phyloP scores from a whole-genome alignment of 2,329 filamentous ascomycete genomes.

The Fusarium zealandicum region DNA sequence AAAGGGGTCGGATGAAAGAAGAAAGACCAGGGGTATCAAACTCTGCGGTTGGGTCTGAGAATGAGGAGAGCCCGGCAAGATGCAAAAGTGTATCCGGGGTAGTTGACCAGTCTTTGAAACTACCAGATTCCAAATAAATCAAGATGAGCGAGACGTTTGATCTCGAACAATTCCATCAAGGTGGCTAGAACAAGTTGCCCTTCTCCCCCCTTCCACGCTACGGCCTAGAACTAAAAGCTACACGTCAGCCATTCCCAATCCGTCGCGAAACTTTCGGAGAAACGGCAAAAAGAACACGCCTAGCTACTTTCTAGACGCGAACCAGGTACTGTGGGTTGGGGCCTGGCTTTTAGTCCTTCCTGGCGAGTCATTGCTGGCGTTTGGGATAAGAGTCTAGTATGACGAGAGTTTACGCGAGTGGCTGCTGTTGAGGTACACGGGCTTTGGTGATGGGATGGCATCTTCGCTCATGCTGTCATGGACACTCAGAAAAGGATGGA shows the following conservation, averaged over 20 bases:
- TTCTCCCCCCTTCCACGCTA: no score
- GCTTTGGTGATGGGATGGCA: no score
- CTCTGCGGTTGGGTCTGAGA: no score
- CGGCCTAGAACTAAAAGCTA: no score
- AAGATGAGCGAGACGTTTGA: slow-evolving; percentile 22
- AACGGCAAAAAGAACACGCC: not conserved
- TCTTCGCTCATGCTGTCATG: no score
- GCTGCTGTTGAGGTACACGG: no score
- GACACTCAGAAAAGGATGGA: no score
- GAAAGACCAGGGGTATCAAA: not conserved
- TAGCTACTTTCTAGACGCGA: slow-evolving; percentile 1
- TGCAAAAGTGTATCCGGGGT: not conserved
- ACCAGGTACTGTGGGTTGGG: not conserved
- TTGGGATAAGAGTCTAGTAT: no score
- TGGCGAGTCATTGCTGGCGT: slow-evolving; percentile 1
- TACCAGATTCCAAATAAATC: slow-evolving; percentile 6
- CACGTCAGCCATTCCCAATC: not conserved
- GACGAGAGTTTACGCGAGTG: no score
- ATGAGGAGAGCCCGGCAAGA: no score
- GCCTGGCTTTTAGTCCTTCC: not conserved
- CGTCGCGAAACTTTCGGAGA: not conserved
- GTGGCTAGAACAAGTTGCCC: no score
- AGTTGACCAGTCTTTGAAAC: slow-evolving; percentile 11
- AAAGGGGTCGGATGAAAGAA: not conserved
- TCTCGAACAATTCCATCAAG: not conserved